phyloP scores from a whole-genome alignment of 805 yeast species.

The Saturnispora gosingensis region DNA sequence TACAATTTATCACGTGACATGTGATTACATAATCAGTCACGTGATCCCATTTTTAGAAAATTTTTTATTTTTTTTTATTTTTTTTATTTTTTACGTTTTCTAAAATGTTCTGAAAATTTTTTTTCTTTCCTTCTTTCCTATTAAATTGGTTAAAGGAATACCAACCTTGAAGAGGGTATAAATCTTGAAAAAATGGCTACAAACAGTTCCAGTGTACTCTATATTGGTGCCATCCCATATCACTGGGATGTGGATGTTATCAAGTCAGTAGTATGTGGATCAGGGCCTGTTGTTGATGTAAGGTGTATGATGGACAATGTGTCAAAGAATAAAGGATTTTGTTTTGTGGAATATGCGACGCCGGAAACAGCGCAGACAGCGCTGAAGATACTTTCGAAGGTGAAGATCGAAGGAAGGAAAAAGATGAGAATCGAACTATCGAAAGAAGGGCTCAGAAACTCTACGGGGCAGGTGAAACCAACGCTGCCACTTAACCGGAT shows the following conservation, averaged over 20 bases:
- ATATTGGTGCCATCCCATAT: slow-evolving; percentile 56
- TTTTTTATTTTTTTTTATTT: not conserved
- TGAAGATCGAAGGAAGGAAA: slow-evolving; percentile 38
- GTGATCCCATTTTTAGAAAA: not conserved
- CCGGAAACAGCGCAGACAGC: slow-evolving; percentile 48
- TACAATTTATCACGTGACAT: too few species aligned
- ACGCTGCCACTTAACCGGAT: slow-evolving; percentile 36
- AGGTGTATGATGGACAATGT: slow-evolving; percentile 51
- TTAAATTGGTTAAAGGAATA: not conserved
- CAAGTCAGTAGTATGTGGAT: slow-evolving; percentile 59
- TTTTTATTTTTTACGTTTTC: not conserved
- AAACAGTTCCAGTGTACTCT: slow-evolving; percentile 35
- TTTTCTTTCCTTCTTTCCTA: not conserved
- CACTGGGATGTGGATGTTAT: slow-evolving; percentile 62
- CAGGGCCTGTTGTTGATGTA: slow-evolving; percentile 63
- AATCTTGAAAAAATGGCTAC: slow-evolving; percentile 5
- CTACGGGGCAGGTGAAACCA: slow-evolving; percentile 28
- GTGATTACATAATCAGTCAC: too few species aligned
- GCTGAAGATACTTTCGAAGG: slow-evolving; percentile 32
- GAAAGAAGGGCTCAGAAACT: slow-evolving; percentile 45
- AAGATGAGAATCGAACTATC: slow-evolving; percentile 49
- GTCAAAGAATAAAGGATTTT: slow-evolving; percentile 56
- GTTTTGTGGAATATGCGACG: slow-evolving; percentile 49
- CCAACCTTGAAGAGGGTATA: not conserved
- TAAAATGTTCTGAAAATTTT: not conserved